These are phyloP conservation scores for Huntiella savannae DNA, from an alignment of 2,329 filamentous ascomycete species.

Conservation along the genomic window DNA sequence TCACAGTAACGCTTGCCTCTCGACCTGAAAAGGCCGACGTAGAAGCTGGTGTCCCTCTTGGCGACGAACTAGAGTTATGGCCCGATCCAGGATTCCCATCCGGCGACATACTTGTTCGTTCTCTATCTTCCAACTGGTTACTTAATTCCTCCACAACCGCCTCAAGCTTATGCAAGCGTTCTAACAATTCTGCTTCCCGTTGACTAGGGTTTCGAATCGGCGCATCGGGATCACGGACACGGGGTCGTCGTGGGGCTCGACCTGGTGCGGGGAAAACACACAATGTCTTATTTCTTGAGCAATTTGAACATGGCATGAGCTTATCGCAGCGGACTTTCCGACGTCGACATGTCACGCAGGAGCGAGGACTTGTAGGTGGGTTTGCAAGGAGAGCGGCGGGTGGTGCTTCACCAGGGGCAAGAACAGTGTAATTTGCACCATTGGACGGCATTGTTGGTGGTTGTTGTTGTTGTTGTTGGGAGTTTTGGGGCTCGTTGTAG, in stretches of 20 bases:
- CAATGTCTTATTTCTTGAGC: constrained; percentile 47
- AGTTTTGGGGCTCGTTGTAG: too few relatives aligned
- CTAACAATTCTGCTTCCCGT: constrained; percentile 49
- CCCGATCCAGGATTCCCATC: constrained; percentile 4
- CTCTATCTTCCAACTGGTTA: constrained; percentile 35
- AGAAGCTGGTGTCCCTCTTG: constrained; percentile 6
- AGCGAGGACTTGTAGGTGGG: constrained; percentile 23
- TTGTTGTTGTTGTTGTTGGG: too few relatives aligned
- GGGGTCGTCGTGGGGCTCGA: constrained; percentile 47
- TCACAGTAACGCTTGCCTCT: not conserved
- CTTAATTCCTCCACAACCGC: constrained; percentile 55
- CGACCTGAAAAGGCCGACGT: not conserved
- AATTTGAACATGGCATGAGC: constrained; percentile 57
- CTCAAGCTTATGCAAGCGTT: constrained; percentile 52
- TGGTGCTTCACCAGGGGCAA: constrained; percentile 11
- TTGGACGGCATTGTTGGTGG: too few relatives aligned
- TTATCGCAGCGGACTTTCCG: constrained; percentile 65
- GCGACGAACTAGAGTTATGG: constrained; percentile 3
- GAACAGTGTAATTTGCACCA: not conserved
- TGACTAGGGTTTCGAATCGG: constrained; percentile 40
- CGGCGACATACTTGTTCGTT: constrained; percentile 6
- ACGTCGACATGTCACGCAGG: constrained; percentile 30
- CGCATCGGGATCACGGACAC: constrained; percentile 45
- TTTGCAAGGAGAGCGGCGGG: constrained; percentile 8
- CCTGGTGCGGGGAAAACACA: constrained; percentile 60